phyloP scores from a whole-genome alignment of 2,329 filamentous ascomycete genomes.

The Akanthomyces lecanii region DNA sequence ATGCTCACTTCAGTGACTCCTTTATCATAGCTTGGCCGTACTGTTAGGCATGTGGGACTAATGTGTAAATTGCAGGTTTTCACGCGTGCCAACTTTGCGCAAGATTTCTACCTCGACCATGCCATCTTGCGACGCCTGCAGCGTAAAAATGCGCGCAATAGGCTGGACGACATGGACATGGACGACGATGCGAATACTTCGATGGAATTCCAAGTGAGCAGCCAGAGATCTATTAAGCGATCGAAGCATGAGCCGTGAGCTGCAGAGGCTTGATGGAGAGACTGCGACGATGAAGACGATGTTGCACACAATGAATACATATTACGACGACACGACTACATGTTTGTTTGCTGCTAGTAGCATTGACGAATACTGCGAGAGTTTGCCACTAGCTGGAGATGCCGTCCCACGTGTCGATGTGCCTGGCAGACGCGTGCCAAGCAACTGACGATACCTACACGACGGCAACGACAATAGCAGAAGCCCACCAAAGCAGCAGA shows the following conservation, averaged over 20 bases:
- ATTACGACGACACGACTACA: neutral
- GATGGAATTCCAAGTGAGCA: neutral
- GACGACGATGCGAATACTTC: slow-evolving; percentile 35
- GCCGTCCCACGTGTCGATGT: neutral
- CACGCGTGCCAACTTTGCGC: slow-evolving; percentile 30
- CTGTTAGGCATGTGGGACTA: neutral
- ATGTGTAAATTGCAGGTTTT: slow-evolving; percentile 38
- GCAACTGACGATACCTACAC: neutral
- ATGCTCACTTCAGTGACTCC: slow-evolving; percentile 19
- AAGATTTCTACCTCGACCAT: slow-evolving; percentile 54
- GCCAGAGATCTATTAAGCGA: neutral
- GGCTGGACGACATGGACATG: slow-evolving; percentile 33
- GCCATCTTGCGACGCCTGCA: slow-evolving; percentile 55
- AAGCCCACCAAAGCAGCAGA: too few relatives aligned
- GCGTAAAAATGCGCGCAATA: slow-evolving; percentile 43
- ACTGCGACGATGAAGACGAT: neutral
- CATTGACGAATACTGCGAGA: neutral
- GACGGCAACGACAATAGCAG: neutral
- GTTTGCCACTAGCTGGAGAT: neutral
- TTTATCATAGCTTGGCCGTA: neutral
- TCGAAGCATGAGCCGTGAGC: slow-evolving; percentile 9
- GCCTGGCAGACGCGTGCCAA: neutral
- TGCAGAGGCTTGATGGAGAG: neutral
- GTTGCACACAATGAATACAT: neutral
- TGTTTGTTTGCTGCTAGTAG: neutral